Evolutionary conservation across 805 yeast species (phyloP).

Genomic region (Spathaspora girioi): DNA sequence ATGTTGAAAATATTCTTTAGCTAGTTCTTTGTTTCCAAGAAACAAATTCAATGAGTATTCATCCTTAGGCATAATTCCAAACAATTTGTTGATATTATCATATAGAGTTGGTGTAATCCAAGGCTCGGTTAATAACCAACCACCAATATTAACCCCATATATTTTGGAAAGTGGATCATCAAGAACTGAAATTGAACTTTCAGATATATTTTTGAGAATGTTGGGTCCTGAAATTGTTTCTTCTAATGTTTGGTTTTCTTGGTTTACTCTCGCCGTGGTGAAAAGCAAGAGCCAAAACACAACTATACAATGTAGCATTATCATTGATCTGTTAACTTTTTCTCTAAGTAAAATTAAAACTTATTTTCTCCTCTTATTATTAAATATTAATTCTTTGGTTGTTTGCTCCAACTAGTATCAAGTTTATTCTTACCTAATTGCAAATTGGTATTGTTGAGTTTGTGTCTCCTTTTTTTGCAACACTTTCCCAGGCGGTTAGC

Average conservation of each 20-base stretch:
- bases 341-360: not conserved
- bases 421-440: too few species aligned
- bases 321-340: not conserved
- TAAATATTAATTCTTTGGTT: too few species aligned
- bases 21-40: conserved; percentile 45
- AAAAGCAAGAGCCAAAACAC: not conserved
- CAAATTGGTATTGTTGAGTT: not conserved
- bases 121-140: conserved; percentile 73
- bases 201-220: not conserved
- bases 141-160: conserved; percentile 45
- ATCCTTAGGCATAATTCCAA: conserved; percentile 47
- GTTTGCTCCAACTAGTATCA: too few species aligned
- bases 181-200: not conserved
- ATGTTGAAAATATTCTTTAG: conserved; percentile 35
- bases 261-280: conserved; percentile 3
- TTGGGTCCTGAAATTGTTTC: not conserved
- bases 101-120: conserved; percentile 65
- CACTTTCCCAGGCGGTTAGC: not conserved
- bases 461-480: not conserved
- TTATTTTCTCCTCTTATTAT: not conserved
- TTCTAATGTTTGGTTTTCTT: not conserved
- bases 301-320: not conserved
- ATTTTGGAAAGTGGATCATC: conserved; percentile 4
- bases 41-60: conserved; percentile 51
- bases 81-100: conserved; percentile 25